Percentiles rank a stretch among this genome's conserved stretches.
phyloP scores from a whole-genome alignment of 1,284 basidiomycete genomes.

The Entoloma clypeatum region DNA sequence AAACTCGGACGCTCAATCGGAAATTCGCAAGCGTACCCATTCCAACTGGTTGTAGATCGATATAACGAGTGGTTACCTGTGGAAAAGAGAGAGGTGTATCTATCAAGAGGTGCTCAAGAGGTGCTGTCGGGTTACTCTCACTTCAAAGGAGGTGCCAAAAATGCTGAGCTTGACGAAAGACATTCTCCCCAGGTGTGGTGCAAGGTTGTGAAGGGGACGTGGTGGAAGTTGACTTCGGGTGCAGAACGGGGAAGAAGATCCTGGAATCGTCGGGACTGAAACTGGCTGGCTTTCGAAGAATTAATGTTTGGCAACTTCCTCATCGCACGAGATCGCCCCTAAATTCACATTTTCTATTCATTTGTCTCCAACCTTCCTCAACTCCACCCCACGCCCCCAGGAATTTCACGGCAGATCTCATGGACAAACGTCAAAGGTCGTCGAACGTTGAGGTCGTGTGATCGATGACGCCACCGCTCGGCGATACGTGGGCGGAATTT shows the following conservation, averaged over 20 bases:
- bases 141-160: conserved; percentile 95
- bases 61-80: conserved; percentile 96
- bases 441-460: no score
- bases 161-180: conserved; percentile 98
- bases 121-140: conserved; percentile 28
- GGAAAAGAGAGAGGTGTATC: conserved; percentile 14
- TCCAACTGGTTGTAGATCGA: conserved; percentile 99
- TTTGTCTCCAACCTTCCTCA: no score
- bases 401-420: not conserved
- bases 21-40: conserved; percentile 68
- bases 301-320: no score
- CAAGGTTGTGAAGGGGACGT: conserved; percentile 13
- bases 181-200: conserved; percentile 39
- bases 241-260: conserved; percentile 6
- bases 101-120: conserved; percentile 9
- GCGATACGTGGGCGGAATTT: not conserved
- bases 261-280: conserved; percentile 1
- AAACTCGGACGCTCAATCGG: conserved; percentile 16
- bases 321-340: no score
- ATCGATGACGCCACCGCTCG: conserved; percentile 12
- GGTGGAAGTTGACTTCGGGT: conserved; percentile 15
- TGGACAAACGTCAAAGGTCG: no score
- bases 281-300: not conserved
- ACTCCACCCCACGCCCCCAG: not conserved
- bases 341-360: no score